Percentiles rank a stretch among this genome's conserved stretches.
These are phyloP conservation scores for Pythium apleroticum DNA, from an alignment of 352 stramenopile genomes.

Conservation along the genomic window DNA sequence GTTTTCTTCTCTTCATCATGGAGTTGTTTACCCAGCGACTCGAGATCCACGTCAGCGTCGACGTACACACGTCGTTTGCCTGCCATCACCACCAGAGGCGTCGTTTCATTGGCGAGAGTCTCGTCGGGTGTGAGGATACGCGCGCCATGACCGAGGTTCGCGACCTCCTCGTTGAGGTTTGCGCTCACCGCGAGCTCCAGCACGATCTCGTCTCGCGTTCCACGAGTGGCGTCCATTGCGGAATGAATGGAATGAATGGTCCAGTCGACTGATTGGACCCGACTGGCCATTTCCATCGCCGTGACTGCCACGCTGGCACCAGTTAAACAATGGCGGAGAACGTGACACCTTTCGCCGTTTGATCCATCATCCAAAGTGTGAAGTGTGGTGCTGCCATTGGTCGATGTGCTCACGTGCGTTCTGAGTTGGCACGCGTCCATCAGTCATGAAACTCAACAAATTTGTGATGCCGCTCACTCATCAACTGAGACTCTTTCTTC, in stretches of 20 bases:
- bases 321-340: neutral
- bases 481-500: neutral
- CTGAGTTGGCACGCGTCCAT: neutral
- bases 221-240: neutral
- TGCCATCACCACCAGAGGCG: constrained; percentile 5
- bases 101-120: neutral
- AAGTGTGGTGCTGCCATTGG: neutral
- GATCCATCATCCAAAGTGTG: neutral
- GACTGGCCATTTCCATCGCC: neutral
- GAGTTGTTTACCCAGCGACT: neutral
- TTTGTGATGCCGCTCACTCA: neutral
- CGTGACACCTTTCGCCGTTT: neutral
- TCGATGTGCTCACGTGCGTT: neutral
- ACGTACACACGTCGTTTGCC: constrained; percentile 2
- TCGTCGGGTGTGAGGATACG: neutral
- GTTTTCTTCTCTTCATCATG: constrained; percentile 2
- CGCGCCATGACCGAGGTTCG: neutral
- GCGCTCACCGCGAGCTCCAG: neutral
- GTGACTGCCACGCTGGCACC: neutral
- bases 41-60: constrained; percentile 1
- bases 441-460: neutral
- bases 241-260: neutral
- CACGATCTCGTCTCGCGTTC: neutral
- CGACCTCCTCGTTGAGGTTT: neutral
- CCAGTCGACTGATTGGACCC: neutral